Evolutionary conservation across 345 rosid genomes (phyloP), one percentile per base, ranked within the genome.

Genomic region (Lumnitzera racemosa): DNA sequence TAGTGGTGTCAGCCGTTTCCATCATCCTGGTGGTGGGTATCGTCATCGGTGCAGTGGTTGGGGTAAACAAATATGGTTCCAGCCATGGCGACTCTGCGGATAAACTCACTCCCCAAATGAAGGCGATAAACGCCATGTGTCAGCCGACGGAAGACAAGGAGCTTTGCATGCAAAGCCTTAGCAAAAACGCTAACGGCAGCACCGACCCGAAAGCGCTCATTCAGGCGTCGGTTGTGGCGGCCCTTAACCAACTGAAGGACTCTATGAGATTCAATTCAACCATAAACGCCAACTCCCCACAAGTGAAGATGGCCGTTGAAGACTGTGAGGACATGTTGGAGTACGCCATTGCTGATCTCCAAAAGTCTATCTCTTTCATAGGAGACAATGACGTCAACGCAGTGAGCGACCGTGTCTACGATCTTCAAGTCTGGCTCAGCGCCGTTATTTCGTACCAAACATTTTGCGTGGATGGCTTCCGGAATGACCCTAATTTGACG

Each of bases 391-490:
- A 71, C 5, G 4, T 72, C 13, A 46, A 53, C 51, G 46, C 48
- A 36, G 24, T 71, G 46, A 12, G n/a, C 15, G 62, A 61, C 17
- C 64, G 67, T 0, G 24, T 61, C 0, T 52, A 51, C 2, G 79
- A 76, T 53, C 52, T 81, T 11, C 69, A 70, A 64, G 65, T 73
- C 51, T 74, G 77, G 95, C 61, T 90, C 53, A 83, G 79, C 57
- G 81, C 87, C 2, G 87, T 87, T 31, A 65, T 83, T 59, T 72
- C 85, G 0, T 84, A 80, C 76, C 83, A 81, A 58, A 55, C 69
- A 24, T 73, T 78, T 4, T 90, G 97, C 71, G 54, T 75, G 47
- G 95, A 90, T 24, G 85, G 76, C 27, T 65, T 87, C 27, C 61
- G 62, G n/a, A 3, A 36, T 36, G 72, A 71, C 31, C 57, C 51